Evolutionary conservation across 73 alveolate species (phyloP).

Genomic region (Diophrys sp.): DNA sequence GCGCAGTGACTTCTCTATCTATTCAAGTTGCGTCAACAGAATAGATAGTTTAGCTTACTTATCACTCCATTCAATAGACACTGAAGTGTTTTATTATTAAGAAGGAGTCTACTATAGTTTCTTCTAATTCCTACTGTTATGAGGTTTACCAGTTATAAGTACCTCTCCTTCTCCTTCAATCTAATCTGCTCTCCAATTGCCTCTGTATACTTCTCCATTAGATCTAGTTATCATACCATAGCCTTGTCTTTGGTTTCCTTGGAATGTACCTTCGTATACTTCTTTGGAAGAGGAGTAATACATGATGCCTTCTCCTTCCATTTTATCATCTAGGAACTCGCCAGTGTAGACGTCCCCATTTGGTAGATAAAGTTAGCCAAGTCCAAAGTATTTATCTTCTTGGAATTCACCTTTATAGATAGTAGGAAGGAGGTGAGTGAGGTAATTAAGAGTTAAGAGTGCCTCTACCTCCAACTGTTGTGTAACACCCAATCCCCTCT

Average conservation of each 20-base stretch:
- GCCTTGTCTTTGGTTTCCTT: conserved; percentile 6
- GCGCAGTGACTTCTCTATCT: too few species aligned
- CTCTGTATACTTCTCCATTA: conserved; percentile 10
- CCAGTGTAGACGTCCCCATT: conserved; percentile 25
- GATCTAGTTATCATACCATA: conserved; percentile 3
- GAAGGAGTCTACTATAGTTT: too few species aligned
- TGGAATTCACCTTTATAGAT: conserved; percentile 8
- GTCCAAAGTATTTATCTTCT: conserved; percentile 6
- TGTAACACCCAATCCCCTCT: too few species aligned
- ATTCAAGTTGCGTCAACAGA: too few species aligned
- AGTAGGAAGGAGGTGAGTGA: too few species aligned
- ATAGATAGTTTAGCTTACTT: too few species aligned
- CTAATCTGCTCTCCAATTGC: conserved; percentile 16
- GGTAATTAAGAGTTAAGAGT: too few species aligned
- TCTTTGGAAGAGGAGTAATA: conserved; percentile 5
- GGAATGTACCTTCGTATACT: conserved; percentile 21
- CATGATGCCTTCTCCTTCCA: conserved; percentile 14
- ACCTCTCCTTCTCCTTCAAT: conserved; percentile 19
- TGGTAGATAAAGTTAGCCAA: conserved; percentile 5
- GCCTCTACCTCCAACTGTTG: too few species aligned
- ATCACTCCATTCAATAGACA: too few species aligned
- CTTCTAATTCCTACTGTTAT: too few species aligned
- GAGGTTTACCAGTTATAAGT: too few species aligned
- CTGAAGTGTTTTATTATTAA: too few species aligned
- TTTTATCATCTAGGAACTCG: conserved; percentile 16